These are phyloP conservation scores for Myrica gale DNA, from an alignment of 306 rosid genomes.

Conservation along the genomic window DNA sequence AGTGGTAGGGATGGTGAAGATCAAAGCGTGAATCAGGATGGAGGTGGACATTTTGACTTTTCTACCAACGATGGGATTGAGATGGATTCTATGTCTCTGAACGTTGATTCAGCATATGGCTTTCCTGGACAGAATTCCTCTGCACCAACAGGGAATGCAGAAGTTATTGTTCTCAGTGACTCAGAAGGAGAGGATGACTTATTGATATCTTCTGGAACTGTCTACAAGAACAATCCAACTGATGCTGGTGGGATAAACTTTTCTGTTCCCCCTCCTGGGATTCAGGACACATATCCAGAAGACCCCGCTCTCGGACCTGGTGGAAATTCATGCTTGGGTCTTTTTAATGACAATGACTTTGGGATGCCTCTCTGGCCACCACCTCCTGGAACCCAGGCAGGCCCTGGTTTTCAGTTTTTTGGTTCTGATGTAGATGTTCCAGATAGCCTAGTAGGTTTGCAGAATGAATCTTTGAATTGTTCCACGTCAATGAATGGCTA, in stretches of 20 bases:
- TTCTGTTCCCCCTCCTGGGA: slow-evolving; percentile 55
- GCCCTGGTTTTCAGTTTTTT: slow-evolving; percentile 78
- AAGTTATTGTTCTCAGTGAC: slow-evolving; percentile 84
- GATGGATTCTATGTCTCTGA: slow-evolving; percentile 60
- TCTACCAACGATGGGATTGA: slow-evolving; percentile 68
- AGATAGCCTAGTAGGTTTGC: slow-evolving; percentile 62
- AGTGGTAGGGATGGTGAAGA: slow-evolving; percentile 91
- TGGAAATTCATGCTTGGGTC: slow-evolving; percentile 66
- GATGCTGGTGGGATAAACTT: slow-evolving; percentile 51
- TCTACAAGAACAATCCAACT: slow-evolving; percentile 42
- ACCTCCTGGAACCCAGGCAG: slow-evolving; percentile 67
- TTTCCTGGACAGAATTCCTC: slow-evolving; percentile 45
- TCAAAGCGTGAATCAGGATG: slow-evolving; percentile 86
- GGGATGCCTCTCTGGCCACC: slow-evolving; percentile 64
- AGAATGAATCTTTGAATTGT: slow-evolving; percentile 60
- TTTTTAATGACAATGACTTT: slow-evolving; percentile 65
- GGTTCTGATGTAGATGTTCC: slow-evolving; percentile 72
- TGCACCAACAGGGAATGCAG: slow-evolving; percentile 53
- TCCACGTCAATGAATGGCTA: slow-evolving; percentile 77
- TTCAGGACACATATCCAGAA: slow-evolving; percentile 57
- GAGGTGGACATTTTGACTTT: slow-evolving; percentile 59
- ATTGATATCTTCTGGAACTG: slow-evolving; percentile 47
- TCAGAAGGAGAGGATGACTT: slow-evolving; percentile 80
- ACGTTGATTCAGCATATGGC: slow-evolving; percentile 67
- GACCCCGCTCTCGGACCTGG: slow-evolving; percentile 57